Conservation (phyloP, 306 rosid species). For the Gastrolobium villosum region DNA sequence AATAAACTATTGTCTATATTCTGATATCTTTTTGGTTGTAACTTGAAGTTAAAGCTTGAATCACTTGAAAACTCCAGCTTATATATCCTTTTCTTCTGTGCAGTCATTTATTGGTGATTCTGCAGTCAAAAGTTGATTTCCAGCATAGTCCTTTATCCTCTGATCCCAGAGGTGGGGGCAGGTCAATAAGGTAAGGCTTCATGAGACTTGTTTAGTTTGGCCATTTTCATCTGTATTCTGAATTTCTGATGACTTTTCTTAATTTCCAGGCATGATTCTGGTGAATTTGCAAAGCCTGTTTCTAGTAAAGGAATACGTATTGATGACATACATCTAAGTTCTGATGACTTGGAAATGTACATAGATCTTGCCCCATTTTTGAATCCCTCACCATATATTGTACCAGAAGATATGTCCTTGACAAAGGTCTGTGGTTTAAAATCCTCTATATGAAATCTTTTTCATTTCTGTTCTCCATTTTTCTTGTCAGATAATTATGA, state of each 20-base stretch:
- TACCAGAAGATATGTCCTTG: conserved; percentile 97
- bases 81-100: conserved; percentile 49
- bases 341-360: conserved; percentile 98
- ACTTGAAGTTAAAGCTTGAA: conserved; percentile 32
- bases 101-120: conserved; percentile 93
- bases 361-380: conserved; percentile 90
- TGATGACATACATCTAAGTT: conserved; percentile 78
- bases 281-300: conserved; percentile 94
- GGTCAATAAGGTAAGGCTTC: conserved; percentile 65
- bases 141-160: conserved; percentile 89
- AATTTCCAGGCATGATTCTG: conserved; percentile 74
- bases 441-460: conserved; percentile 9
- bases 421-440: conserved; percentile 71
- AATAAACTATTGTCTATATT: conserved; percentile 19
- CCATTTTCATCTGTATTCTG: conserved; percentile 48
- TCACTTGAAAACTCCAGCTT: conserved; percentile 34
- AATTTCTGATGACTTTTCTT: conserved; percentile 46
- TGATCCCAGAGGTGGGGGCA: conserved; percentile 70
- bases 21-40: conserved; percentile 29
- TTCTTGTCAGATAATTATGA: conserved; percentile 44
- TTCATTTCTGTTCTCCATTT: conserved; percentile 33
- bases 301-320: conserved; percentile 88
- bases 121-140: conserved; percentile 91
- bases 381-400: conserved; percentile 93
- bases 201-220: conserved; percentile 18